Percentiles rank a stretch among this genome's conserved stretches.
Evolutionary conservation across 2,329 filamentous ascomycete species (phyloP).

Genomic region (Trichophyton schoenleinii): DNA sequence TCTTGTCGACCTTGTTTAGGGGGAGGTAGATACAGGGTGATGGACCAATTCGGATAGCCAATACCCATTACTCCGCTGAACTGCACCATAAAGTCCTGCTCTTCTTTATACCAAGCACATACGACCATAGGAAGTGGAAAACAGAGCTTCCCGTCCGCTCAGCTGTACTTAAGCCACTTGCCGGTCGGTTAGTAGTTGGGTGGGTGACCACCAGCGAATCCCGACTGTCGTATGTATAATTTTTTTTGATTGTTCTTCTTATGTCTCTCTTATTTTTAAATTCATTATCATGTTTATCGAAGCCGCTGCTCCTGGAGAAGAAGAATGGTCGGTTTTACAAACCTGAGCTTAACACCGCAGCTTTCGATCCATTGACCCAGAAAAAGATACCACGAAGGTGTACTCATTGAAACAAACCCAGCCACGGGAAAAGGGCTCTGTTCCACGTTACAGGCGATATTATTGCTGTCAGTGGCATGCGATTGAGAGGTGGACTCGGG

Average conservation of each 20-base stretch:
- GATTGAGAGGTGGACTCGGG: not conserved
- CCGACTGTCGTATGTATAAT: not conserved
- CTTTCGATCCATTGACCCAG: conserved; percentile 11
- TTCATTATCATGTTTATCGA: not conserved
- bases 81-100: too few relatives aligned
- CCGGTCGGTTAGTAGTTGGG: not conserved
- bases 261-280: not conserved
- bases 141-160: not conserved
- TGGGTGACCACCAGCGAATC: not conserved
- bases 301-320: not conserved
- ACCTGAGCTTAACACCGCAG: conserved; percentile 9
- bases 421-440: conserved; percentile 1
- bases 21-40: too few relatives aligned
- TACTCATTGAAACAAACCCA: conserved; percentile 10
- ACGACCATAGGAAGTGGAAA: not conserved
- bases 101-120: not conserved
- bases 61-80: too few relatives aligned
- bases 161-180: not conserved
- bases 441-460: conserved; percentile 14
- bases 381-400: conserved; percentile 11
- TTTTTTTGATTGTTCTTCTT: not conserved
- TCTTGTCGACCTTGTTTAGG: not conserved
- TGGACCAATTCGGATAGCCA: too few relatives aligned
- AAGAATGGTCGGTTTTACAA: conserved; percentile 8
- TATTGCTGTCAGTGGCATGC: conserved; percentile 5